phyloP scores from a whole-genome alignment of 2,329 filamentous ascomycete genomes.

The Aspergillus neotritici region DNA sequence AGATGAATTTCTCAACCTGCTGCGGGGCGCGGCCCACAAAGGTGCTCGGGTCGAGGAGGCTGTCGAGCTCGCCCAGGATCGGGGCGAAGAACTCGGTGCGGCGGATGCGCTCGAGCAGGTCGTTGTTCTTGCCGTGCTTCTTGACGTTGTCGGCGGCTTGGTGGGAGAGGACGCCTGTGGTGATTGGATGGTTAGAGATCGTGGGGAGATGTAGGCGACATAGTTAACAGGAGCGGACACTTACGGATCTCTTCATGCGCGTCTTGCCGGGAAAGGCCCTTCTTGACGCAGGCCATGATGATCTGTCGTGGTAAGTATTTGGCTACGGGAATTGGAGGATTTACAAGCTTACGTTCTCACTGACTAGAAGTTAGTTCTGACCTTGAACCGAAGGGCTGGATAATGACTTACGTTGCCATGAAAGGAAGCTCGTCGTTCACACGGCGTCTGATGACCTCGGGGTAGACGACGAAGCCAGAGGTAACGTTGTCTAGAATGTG shows the following conservation, averaged over 20 bases:
- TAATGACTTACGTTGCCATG: slow-evolving; percentile 61
- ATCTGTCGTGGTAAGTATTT: slow-evolving; percentile 48
- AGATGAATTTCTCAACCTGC: slow-evolving; percentile 50
- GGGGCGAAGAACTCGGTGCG: slow-evolving; percentile 66
- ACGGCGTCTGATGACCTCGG: slow-evolving; percentile 61
- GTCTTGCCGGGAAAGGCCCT: slow-evolving; percentile 68
- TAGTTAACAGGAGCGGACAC: slow-evolving; percentile 5
- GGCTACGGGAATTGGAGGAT: not conserved
- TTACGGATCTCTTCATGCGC: slow-evolving; percentile 77
- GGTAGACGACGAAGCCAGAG: slow-evolving; percentile 71
- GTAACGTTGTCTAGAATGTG: slow-evolving; percentile 58
- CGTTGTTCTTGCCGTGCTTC: slow-evolving; percentile 68
- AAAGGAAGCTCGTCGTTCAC: slow-evolving; percentile 77
- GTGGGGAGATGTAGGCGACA: not conserved
- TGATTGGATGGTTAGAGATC: slow-evolving; percentile 3
- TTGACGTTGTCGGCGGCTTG: slow-evolving; percentile 67
- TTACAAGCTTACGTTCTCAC: slow-evolving; percentile 27
- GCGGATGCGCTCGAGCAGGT: slow-evolving; percentile 73
- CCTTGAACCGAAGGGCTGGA: not conserved
- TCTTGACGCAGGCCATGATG: slow-evolving; percentile 70
- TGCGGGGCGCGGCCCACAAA: slow-evolving; percentile 54
- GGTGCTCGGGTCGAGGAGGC: slow-evolving; percentile 58
- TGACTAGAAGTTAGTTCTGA: slow-evolving; percentile 17
- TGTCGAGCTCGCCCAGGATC: slow-evolving; percentile 63
- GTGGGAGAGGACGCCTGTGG: slow-evolving; percentile 61